Evolutionary conservation across 2,329 filamentous ascomycete genomes (phyloP).

Genomic region (Aspergillus luchuensis): DNA sequence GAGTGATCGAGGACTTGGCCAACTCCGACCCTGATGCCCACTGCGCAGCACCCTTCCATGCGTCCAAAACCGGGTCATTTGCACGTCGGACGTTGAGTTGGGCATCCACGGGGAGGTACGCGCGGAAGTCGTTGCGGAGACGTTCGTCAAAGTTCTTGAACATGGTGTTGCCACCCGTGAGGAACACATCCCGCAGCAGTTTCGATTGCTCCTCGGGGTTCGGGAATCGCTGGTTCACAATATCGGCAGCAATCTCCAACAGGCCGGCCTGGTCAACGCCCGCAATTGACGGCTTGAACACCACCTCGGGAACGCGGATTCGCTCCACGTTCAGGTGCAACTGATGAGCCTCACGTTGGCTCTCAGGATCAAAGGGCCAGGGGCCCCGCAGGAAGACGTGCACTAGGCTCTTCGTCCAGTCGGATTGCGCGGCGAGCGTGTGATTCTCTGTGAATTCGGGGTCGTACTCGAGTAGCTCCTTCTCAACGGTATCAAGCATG

Average conservation of each 20-base stretch:
- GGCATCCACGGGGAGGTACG: constrained; percentile 69
- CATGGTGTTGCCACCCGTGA: constrained; percentile 89
- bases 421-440: constrained; percentile 86
- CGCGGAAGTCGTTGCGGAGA: constrained; percentile 69
- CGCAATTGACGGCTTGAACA: constrained; percentile 90
- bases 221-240: constrained; percentile 77
- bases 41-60: constrained; percentile 87
- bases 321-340: constrained; percentile 95
- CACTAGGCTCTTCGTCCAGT: constrained; percentile 90
- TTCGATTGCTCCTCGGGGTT: constrained; percentile 61
- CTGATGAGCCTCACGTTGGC: constrained; percentile 79
- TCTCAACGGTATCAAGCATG: constrained; percentile 74
- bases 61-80: constrained; percentile 75
- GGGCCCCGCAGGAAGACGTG: constrained; percentile 90
- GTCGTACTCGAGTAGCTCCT: constrained; percentile 83
- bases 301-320: constrained; percentile 88
- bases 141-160: constrained; percentile 87
- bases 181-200: constrained; percentile 82
- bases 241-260: constrained; percentile 87
- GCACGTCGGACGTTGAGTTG: constrained; percentile 73
- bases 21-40: constrained; percentile 69
- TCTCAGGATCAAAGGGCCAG: constrained; percentile 78
- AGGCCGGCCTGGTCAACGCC: constrained; percentile 92
- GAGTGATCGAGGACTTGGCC: constrained; percentile 68
- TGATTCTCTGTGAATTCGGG: constrained; percentile 87